Evolutionary conservation across 2,329 filamentous ascomycete species (phyloP), one percentile per base, ranked within the genome.

Genomic region (Aspergillus pseudoterreus): DNA sequence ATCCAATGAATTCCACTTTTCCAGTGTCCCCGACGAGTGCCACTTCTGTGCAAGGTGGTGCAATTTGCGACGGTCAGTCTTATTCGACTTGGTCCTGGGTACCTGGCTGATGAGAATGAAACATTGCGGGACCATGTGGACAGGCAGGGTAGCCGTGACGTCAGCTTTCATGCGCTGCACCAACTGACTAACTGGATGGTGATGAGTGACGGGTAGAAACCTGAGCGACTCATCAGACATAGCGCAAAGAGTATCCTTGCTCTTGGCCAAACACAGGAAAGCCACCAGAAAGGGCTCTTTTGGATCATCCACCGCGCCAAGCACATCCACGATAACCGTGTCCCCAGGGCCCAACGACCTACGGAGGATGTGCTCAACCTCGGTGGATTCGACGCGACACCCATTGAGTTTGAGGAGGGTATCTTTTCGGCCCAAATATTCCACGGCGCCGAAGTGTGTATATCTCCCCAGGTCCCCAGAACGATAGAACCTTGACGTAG

Each of bases 351-450:
- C 6, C 41, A 43, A 24, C 61, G 12, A 50, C 2, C 42, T 49
- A 1, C 58, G 52, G 1, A 59, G 45, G 0, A 61, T 44, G 35
- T 57, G 56, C 41, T 65, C 63, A 3, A 65, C 62, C 27, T 65
- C 58, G 1, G 43, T 49, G 0, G 58, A 50, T 32, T 65, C 60
- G 6, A 65, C 54, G 1, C 63, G 55, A 1, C 49, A 53, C 1
- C 63, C 63, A 22, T 63, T 53, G 0, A 65, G 52, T 19, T 66
- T 66, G 6, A 66, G 46, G 43, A 64, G 51, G 1, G 60, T 59
- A 36, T 66, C 63, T 22, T 64, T 66, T 4, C 63, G 62, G 8
- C 63, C 63, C 39, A 66, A 56, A 9, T 62, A 51, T 45, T 65
- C 60, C 15, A 66, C 51, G 1, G 56, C 57, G 4, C 61, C 62